phyloP scores from a whole-genome alignment of 2,329 filamentous ascomycete species.

The Epicoccum sorghinum region DNA sequence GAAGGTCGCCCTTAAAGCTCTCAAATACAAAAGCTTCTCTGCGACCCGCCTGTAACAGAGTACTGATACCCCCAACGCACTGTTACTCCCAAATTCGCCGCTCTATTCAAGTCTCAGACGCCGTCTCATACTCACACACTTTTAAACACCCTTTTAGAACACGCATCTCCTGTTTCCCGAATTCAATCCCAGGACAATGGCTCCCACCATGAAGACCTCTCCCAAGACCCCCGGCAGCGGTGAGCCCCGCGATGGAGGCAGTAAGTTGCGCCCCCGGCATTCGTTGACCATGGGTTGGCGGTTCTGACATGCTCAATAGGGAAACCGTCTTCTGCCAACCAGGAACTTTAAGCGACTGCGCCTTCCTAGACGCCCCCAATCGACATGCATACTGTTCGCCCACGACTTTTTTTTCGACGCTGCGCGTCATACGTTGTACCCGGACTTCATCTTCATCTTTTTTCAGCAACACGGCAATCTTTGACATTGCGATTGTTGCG shows the following conservation, averaged over 20 bases:
- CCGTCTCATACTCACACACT: conserved; percentile 23
- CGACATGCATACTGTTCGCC: conserved; percentile 10
- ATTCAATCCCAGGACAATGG: conserved; percentile 16
- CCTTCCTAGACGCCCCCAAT: conserved; percentile 8
- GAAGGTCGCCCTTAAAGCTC: conserved; percentile 16
- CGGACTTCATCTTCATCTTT: conserved; percentile 6
- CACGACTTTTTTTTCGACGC: conserved; percentile 19
- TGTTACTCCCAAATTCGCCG: conserved; percentile 23
- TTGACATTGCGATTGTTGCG: conserved; percentile 1
- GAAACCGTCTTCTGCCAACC: conserved; percentile 18
- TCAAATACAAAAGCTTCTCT: conserved; percentile 31
- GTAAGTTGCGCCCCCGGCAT: conserved; percentile 21
- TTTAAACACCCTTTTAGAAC: conserved; percentile 21
- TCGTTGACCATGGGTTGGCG: not conserved
- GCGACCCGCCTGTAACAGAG: conserved; percentile 27
- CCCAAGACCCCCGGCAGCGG: conserved; percentile 17
- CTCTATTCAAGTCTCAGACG: conserved; percentile 27
- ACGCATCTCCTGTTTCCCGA: conserved; percentile 10
- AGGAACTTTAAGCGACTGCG: conserved; percentile 26
- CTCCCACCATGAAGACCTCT: conserved; percentile 19
- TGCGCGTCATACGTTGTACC: conserved; percentile 29
- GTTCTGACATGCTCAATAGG: conserved; percentile 21
- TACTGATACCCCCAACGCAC: conserved; percentile 25
- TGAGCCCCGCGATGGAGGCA: conserved; percentile 27
- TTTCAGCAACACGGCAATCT: conserved; percentile 4